Evolutionary conservation across 2,329 filamentous ascomycete genomes (phyloP).

Genomic region (Talaromyces sp.): DNA sequence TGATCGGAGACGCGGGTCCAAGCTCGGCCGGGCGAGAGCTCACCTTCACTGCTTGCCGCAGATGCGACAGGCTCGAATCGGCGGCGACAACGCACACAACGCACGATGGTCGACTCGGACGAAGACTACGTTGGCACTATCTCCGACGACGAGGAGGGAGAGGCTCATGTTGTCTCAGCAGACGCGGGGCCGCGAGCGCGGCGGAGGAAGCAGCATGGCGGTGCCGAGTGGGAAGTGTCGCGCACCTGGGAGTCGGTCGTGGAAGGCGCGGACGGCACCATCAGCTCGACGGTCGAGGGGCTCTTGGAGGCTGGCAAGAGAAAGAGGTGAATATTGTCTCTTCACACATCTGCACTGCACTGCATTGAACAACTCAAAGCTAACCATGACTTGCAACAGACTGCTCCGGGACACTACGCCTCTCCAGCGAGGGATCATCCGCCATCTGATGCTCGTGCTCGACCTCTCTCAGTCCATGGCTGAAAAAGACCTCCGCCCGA

Average conservation of each 20-base stretch:
- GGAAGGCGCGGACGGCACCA: conserved; percentile 72
- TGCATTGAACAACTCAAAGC: no score
- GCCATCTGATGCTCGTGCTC: conserved; percentile 85
- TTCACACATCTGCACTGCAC: neutral
- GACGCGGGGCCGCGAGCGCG: conserved; percentile 24
- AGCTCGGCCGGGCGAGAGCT: neutral
- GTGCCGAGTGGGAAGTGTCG: conserved; percentile 42
- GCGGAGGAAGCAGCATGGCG: conserved; percentile 34
- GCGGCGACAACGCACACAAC: neutral
- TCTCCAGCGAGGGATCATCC: conserved; percentile 91
- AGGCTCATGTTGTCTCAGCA: conserved; percentile 23
- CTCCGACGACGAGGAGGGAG: conserved; percentile 40
- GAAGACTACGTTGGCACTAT: conserved; percentile 48
- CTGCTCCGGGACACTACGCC: conserved; percentile 90
- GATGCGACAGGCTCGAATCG: neutral
- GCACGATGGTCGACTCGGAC: conserved; percentile 42
- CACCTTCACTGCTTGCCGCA: neutral
- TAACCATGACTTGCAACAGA: conserved; percentile 39
- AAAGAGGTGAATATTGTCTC: conserved; percentile 46
- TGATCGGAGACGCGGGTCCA: neutral
- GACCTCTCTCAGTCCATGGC: conserved; percentile 92
- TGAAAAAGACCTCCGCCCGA: conserved; percentile 91
- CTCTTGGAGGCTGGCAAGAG: conserved; percentile 78
- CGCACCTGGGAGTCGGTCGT: conserved; percentile 62
- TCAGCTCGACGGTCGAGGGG: conserved; percentile 65